Evolutionary conservation across 257 asterid genomes (phyloP).

Genomic region (Solanum pinnatisectum): DNA sequence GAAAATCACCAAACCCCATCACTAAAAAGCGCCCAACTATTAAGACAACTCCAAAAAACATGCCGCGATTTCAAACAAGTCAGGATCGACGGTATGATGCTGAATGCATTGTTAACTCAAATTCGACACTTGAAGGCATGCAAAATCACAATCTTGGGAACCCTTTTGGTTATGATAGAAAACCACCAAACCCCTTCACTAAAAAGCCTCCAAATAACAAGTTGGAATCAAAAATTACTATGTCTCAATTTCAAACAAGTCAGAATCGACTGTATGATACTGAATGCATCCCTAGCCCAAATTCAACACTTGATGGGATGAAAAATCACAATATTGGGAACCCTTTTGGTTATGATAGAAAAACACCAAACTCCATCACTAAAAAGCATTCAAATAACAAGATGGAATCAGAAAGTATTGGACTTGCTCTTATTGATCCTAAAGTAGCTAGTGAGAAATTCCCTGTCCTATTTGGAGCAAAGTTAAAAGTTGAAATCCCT

Average conservation of each 20-base stretch:
- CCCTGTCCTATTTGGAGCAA: slow-evolving; percentile 40
- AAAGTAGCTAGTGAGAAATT: slow-evolving; percentile 5
- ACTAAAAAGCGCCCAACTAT: not conserved
- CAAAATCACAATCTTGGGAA: slow-evolving; percentile 29
- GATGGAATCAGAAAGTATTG: slow-evolving; percentile 40
- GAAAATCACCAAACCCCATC: not conserved
- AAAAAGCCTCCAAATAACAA: not conserved
- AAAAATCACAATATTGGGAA: slow-evolving; percentile 31
- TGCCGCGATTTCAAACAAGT: not conserved
- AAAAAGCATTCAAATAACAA: not conserved
- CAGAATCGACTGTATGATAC: slow-evolving; percentile 3
- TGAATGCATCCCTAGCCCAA: slow-evolving; percentile 40
- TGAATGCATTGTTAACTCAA: slow-evolving; percentile 32
- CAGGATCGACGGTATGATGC: slow-evolving; percentile 4
- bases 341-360: slow-evolving; percentile 37
- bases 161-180: slow-evolving; percentile 38
- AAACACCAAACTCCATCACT: not conserved
- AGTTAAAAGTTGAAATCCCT: slow-evolving; percentile 71
- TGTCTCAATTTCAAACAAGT: not conserved
- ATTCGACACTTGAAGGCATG: slow-evolving; percentile 58
- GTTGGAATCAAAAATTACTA: not conserved
- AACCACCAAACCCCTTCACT: not conserved
- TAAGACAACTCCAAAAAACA: not conserved
- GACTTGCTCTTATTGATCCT: slow-evolving; percentile 70
- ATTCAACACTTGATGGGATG: slow-evolving; percentile 58